These are phyloP conservation scores for Eragrostis nindensis DNA, from an alignment of 176 grass and related monocot genomes.

Conservation along the genomic window DNA sequence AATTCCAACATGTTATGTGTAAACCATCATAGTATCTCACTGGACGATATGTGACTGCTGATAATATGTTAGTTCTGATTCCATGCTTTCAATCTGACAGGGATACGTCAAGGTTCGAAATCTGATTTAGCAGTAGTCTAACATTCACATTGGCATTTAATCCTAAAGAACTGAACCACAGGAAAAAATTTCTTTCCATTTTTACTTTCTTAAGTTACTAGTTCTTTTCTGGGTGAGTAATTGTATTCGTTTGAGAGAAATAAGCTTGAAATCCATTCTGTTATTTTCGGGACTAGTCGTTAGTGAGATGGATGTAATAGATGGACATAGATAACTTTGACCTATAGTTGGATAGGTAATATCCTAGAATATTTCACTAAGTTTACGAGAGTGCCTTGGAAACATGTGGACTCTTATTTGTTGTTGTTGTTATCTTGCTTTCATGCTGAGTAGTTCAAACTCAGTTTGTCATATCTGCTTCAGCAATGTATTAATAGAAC, in stretches of 20 bases:
- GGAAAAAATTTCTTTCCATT: background rate
- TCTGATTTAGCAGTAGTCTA: slow-evolving; percentile 2
- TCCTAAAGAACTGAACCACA: background rate
- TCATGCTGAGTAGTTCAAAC: no score
- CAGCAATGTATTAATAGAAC: background rate
- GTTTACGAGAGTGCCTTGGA: slow-evolving; percentile 7
- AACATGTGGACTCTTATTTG: slow-evolving; percentile 25
- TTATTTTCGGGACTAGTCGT: background rate
- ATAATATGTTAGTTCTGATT: background rate
- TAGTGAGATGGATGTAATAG: background rate
- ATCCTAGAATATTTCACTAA: background rate
- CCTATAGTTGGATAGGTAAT: background rate
- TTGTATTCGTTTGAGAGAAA: slow-evolving; percentile 25
- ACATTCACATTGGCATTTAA: slow-evolving; percentile 2
- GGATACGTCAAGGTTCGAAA: background rate
- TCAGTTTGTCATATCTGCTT: background rate
- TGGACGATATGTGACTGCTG: background rate
- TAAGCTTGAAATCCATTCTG: background rate
- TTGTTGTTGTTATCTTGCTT: no score
- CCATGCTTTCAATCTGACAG: background rate
- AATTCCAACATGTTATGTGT: background rate
- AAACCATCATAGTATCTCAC: background rate
- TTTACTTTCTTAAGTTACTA: background rate
- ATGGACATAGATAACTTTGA: background rate
- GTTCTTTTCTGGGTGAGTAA: slow-evolving; percentile 19